Percentiles rank a stretch among this genome's conserved stretches.
Evolutionary conservation across 78 protist genomes (phyloP).

Genomic region (Paratrimastix pyriformis): DNA sequence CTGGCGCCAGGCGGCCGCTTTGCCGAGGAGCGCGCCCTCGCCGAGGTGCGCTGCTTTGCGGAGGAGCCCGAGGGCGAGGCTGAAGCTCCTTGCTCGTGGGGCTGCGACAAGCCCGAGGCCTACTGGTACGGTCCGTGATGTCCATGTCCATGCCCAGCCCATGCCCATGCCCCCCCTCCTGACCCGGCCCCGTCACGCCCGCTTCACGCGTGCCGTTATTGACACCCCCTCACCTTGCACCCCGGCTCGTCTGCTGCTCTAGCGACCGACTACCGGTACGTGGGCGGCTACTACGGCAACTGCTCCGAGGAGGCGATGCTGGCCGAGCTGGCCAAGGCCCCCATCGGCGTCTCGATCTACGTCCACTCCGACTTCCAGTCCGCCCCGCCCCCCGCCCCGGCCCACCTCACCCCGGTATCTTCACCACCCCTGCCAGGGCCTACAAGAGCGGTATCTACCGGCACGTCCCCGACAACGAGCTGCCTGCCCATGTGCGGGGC

Average conservation of each 20-base stretch:
- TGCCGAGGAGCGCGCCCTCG: neutral
- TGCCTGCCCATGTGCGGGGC: too few relatives aligned
- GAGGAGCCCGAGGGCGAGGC: neutral
- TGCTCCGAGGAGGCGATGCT: conserved; percentile 10
- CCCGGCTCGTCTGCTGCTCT: neutral
- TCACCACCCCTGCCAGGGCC: too few relatives aligned
- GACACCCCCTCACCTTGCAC: neutral
- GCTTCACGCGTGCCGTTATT: neutral
- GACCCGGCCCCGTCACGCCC: neutral
- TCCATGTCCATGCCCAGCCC: too few relatives aligned
- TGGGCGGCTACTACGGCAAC: conserved; percentile 11
- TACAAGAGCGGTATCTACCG: too few relatives aligned
- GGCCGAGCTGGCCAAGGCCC: neutral
- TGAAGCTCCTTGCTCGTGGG: neutral
- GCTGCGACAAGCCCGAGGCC: neutral
- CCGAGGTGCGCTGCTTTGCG: neutral
- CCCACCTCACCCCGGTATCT: too few relatives aligned
- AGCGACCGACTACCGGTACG: neutral
- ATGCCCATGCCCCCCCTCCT: neutral
- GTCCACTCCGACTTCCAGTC: too few relatives aligned
- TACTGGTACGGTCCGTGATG: neutral
- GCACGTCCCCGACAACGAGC: too few relatives aligned
- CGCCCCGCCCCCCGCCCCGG: too few relatives aligned
- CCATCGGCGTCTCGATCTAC: neutral
- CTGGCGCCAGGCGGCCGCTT: neutral